phyloP scores from a whole-genome alignment of 495 filamentous ascomycete species.

The Tuber aestivum region DNA sequence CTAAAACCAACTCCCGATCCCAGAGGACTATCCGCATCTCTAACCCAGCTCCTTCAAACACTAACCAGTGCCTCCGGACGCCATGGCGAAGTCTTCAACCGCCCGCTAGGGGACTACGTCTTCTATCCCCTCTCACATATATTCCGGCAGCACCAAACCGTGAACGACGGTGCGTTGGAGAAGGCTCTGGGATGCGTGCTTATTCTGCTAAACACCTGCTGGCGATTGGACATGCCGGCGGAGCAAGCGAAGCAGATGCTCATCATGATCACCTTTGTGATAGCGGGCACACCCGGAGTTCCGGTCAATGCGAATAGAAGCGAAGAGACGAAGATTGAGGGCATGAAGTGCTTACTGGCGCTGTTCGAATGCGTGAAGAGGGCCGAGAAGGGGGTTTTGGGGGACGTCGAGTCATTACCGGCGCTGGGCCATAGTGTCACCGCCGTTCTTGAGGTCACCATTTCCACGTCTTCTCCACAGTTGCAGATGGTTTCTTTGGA shows the following conservation, averaged over 20 bases:
- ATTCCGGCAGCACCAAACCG: conserved; percentile 64
- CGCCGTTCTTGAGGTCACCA: conserved; percentile 61
- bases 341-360: conserved; percentile 54
- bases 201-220: conserved; percentile 68
- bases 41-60: neutral
- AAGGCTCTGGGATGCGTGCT: conserved; percentile 64
- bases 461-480: conserved; percentile 56
- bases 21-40: neutral
- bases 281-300: conserved; percentile 60
- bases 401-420: conserved; percentile 60
- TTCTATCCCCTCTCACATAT: conserved; percentile 91
- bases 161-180: conserved; percentile 70
- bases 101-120: conserved; percentile 82
- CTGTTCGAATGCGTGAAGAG: conserved; percentile 48
- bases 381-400: conserved; percentile 42
- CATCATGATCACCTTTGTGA: conserved; percentile 72
- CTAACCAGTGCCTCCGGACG: conserved; percentile 7
- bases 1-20: neutral
- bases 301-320: conserved; percentile 49
- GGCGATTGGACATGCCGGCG: conserved; percentile 59
- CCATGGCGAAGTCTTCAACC: conserved; percentile 57
- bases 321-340: conserved; percentile 62
- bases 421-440: conserved; percentile 80
- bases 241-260: conserved; percentile 77
- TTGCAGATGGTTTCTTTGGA: conserved; percentile 62